These are phyloP conservation scores for Pseudocercospora fuligena DNA, from an alignment of 2,329 filamentous ascomycete genomes.

Conservation along the genomic window DNA sequence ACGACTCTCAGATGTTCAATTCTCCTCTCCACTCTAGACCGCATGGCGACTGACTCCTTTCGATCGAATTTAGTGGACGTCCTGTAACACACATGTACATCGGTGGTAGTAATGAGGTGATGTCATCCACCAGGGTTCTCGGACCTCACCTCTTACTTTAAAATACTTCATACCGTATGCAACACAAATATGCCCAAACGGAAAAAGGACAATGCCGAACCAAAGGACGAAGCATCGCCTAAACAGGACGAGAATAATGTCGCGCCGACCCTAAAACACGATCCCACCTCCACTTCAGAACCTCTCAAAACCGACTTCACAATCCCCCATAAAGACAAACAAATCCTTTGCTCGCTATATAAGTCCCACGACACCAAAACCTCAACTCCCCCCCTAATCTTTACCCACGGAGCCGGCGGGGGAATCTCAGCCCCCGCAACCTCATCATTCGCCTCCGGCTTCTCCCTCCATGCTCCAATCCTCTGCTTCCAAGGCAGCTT, in stretches of 20 bases:
- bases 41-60: too few relatives aligned
- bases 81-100: too few relatives aligned
- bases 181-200: slow-evolving; percentile 6
- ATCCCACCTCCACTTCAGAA: background rate
- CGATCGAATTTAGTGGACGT: too few relatives aligned
- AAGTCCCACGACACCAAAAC: background rate
- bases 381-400: slow-evolving; percentile 40
- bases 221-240: background rate
- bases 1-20: background rate
- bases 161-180: background rate
- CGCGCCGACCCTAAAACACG: background rate
- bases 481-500: slow-evolving; percentile 49
- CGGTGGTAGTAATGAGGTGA: background rate
- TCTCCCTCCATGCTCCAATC: slow-evolving; percentile 31
- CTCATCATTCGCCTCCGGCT: slow-evolving; percentile 47
- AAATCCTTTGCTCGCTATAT: slow-evolving; percentile 27
- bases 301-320: slow-evolving; percentile 13
- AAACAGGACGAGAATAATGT: background rate
- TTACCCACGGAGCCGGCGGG: slow-evolving; percentile 54
- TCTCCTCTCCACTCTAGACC: too few relatives aligned
- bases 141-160: background rate
- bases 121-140: background rate
- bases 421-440: slow-evolving; percentile 46
- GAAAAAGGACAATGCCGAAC: background rate
- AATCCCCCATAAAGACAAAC: slow-evolving; percentile 29